Percentiles rank a stretch among this genome's conserved stretches.
These are phyloP conservation scores for Aureobasidium vineae DNA, from an alignment of 2,329 filamentous ascomycete species.

Conservation along the genomic window DNA sequence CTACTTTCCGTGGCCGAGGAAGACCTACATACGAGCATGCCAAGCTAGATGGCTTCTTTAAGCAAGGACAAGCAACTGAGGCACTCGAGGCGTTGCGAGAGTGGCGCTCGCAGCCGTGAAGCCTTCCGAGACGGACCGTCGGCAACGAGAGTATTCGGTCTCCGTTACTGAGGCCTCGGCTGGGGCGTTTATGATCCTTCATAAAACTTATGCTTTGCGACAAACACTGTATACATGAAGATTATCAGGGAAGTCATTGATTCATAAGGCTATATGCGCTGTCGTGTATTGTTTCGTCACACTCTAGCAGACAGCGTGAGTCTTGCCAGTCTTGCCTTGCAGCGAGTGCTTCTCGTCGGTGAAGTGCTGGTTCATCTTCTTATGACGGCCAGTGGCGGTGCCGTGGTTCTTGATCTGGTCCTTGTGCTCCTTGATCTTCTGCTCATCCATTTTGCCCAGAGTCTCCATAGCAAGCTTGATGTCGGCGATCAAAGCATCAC, in stretches of 20 bases:
- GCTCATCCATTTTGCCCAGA: conserved; percentile 70
- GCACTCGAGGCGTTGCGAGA: conserved; percentile 1
- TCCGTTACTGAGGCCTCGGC: neutral
- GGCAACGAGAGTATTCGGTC: neutral
- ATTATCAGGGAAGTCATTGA: neutral
- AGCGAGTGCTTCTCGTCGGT: conserved; percentile 79
- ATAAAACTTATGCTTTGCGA: neutral
- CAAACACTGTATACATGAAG: neutral
- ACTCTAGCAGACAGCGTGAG: conserved; percentile 74
- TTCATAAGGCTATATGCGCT: conserved; percentile 10
- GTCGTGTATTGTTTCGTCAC: neutral
- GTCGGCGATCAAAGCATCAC: conserved; percentile 73
- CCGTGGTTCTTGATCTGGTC: conserved; percentile 42
- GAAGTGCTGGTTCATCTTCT: conserved; percentile 48
- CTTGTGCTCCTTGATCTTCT: conserved; percentile 67
- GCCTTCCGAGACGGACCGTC: neutral
- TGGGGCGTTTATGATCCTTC: neutral
- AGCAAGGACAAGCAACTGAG: conserved; percentile 16
- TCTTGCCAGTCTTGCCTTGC: conserved; percentile 88
- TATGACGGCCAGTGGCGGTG: conserved; percentile 33
- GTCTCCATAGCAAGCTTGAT: conserved; percentile 68
- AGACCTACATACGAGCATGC: conserved; percentile 2
- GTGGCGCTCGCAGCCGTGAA: conserved; percentile 8
- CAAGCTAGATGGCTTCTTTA: conserved; percentile 11
- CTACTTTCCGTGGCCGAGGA: neutral